Conservation (phyloP, 2,329 filamentous ascomycete genomes). For the Penicillium rolfsii region DNA sequence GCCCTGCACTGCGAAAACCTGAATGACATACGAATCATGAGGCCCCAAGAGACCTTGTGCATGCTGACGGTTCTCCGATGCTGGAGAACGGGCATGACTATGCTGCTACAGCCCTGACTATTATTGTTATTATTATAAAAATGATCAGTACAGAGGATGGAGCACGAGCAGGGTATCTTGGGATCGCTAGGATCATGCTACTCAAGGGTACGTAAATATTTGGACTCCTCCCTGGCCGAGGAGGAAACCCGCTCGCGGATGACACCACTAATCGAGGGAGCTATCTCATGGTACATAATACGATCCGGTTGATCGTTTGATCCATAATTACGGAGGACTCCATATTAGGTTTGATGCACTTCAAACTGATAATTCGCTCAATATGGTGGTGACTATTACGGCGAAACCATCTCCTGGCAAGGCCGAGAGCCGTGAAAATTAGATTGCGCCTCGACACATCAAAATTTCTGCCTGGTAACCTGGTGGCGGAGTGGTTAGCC, state of each 20-base stretch:
- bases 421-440: slow-evolving; percentile 2
- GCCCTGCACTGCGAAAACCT: slow-evolving; percentile 13
- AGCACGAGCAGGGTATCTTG: background rate
- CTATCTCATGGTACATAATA: background rate
- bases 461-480: background rate
- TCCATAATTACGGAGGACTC: background rate
- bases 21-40: slow-evolving; percentile 6
- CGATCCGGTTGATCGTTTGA: too few relatives aligned
- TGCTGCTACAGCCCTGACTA: background rate
- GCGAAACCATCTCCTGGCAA: background rate
- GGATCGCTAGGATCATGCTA: background rate
- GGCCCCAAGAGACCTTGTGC: slow-evolving; percentile 1
- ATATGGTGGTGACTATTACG: background rate
- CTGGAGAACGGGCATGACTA: background rate
- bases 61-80: background rate
- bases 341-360: background rate
- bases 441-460: slow-evolving; percentile 1
- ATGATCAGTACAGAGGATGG: background rate
- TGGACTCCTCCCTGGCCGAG: background rate
- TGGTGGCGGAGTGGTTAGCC: background rate
- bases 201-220: background rate
- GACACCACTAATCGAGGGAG: background rate
- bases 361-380: background rate
- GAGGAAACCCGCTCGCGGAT: background rate
- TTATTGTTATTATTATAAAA: too few relatives aligned